phyloP scores from a whole-genome alignment of 768 basidiomycete genomes.

The Epithele typhae region DNA sequence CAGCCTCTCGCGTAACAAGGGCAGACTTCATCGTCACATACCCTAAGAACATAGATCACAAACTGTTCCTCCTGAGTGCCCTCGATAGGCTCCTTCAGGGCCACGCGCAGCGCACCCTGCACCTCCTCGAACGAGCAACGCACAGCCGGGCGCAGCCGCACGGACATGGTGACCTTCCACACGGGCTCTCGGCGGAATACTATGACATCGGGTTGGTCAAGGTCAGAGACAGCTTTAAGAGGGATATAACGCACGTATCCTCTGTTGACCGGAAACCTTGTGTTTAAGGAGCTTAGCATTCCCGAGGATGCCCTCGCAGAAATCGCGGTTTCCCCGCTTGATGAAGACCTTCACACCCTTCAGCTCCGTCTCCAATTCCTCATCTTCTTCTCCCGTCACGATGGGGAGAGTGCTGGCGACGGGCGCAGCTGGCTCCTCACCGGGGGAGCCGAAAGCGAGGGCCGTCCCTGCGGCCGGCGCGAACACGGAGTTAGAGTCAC shows the following conservation, averaged over 20 bases:
- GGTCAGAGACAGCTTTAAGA: conserved; percentile 3
- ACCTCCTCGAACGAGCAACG: conserved; percentile 54
- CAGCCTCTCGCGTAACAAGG: too few relatives aligned
- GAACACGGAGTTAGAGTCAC: not conserved
- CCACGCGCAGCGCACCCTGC: conserved; percentile 51
- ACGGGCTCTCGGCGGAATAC: conserved; percentile 71
- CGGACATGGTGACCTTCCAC: conserved; percentile 67
- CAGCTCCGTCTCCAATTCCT: conserved; percentile 50
- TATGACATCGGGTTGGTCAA: conserved; percentile 18
- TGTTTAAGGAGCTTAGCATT: conserved; percentile 55
- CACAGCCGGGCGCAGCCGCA: conserved; percentile 49
- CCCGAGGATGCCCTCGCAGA: conserved; percentile 56
- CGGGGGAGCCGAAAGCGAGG: too few relatives aligned
- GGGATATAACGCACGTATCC: conserved; percentile 39
- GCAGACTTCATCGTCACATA: conserved; percentile 26
- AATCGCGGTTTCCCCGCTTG: conserved; percentile 50
- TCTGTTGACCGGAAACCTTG: conserved; percentile 36
- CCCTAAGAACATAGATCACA: conserved; percentile 65
- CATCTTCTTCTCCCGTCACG: conserved; percentile 68
- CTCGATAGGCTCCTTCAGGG: conserved; percentile 44
- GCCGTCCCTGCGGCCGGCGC: too few relatives aligned
- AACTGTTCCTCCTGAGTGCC: conserved; percentile 35
- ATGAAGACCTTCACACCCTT: conserved; percentile 58
- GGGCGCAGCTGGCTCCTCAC: too few relatives aligned
- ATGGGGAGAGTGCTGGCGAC: too few relatives aligned